A percentile compares a stretch with the other conserved stretches of the same genome.
Conservation (phyloP, 495 filamentous ascomycete species). For the Aspergillus carlsbadensis region DNA sequence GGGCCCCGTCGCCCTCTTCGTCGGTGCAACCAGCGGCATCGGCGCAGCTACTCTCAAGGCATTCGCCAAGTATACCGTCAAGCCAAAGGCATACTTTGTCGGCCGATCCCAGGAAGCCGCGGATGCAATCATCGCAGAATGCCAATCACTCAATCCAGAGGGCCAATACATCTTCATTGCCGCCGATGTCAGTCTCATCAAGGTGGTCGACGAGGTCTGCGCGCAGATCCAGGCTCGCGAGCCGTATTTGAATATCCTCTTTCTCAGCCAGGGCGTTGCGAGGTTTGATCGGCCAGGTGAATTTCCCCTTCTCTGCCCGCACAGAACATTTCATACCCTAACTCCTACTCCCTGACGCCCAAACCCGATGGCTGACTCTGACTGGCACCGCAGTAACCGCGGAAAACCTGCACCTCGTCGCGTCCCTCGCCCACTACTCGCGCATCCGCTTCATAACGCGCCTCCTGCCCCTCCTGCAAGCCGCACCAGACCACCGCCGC, state of each 20-base stretch:
- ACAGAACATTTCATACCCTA: no score
- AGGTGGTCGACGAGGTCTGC: constrained; percentile 58
- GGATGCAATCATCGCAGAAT: constrained; percentile 46
- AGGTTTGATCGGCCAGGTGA: constrained; percentile 5
- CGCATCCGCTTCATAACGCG: constrained; percentile 60
- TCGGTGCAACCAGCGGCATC: constrained; percentile 62
- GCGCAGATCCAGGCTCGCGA: constrained; percentile 54
- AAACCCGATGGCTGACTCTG: not conserved
- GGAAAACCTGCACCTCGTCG: constrained; percentile 55
- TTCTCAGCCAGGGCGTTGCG: constrained; percentile 27
- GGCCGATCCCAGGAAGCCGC: constrained; percentile 42
- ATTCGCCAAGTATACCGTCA: constrained; percentile 44
- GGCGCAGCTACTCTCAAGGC: constrained; percentile 52
- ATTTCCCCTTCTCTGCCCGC: no score
- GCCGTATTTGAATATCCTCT: constrained; percentile 56
- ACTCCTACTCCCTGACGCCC: not conserved
- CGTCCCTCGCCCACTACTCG: constrained; percentile 56
- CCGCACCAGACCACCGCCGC: constrained; percentile 45
- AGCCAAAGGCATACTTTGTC: constrained; percentile 42
- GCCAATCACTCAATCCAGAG: constrained; percentile 18
- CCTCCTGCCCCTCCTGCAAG: constrained; percentile 57
- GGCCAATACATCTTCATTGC: constrained; percentile 51
- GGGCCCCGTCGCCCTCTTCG: constrained; percentile 52
- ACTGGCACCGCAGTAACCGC: constrained; percentile 41
- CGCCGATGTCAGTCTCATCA: constrained; percentile 56